Base-by-base conservation (phyloP, 768 basidiomycete species). In the Tylopilus subfusipes region DNA sequence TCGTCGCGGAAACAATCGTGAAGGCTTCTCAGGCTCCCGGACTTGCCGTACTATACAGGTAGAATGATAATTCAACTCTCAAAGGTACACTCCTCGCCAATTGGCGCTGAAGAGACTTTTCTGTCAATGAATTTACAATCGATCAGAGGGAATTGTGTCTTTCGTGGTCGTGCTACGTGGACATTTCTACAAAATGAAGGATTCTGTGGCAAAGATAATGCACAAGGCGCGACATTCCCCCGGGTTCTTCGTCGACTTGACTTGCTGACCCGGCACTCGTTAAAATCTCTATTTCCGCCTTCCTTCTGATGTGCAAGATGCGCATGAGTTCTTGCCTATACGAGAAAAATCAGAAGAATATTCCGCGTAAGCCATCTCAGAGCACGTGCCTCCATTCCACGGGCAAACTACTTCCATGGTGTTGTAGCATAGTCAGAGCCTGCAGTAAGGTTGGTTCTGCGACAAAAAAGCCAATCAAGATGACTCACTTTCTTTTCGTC, bases 251-350 rank as follows among this genome's bases (percentile, higher is more conserved):
- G 12, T 9, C 18, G 5, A 13, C 40, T 22, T 48, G 58, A 42
- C 30, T 31, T 43, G 38, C 56, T 7, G 52, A 46, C 31, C 51
- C 43, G 11, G 50, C 45, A 7, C 53, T 50, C 12, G 67, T 30
- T 58, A 91, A 65, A 39, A 90, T 77, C 66, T 98, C 92, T 44
- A 95, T 95, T 71, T 98, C 96, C 4, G 95, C 95, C 71, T 98
- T 98, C 42, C 85, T 82, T n/a, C 90, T 82, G 5, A 73, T 76
- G 64, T 89, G 84, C 33, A 98, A 70, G 81, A 97, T 91, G 59
- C 83, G 76, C 68, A 78, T 77, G 3, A 98, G 81, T 63, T 96
- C 93, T 59, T 82, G 85, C 72, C 93, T 95, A 67, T 9, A 8
- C 24, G 5, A 21, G 34, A 48, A 51, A 51, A 48, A 40, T 33